These are phyloP conservation scores for Isabelozyma rhagii DNA, from an alignment of 805 yeast genomes.

Conservation along the genomic window DNA sequence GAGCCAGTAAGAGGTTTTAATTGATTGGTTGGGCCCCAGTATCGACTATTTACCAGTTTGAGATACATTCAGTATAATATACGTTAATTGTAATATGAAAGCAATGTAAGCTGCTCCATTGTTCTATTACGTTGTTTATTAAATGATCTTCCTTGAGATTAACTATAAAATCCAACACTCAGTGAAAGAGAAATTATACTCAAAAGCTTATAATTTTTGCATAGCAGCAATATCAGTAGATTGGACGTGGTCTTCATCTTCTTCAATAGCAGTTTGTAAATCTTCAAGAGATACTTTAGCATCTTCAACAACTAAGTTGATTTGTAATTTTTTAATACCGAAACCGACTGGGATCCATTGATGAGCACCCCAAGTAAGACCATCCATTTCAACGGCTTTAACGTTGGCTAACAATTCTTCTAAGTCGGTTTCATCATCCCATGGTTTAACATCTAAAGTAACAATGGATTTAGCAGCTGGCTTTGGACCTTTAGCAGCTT, in stretches of 20 bases:
- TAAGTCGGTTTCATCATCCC: slow-evolving; percentile 99
- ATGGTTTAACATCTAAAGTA: slow-evolving; percentile 97
- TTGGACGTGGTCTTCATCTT: slow-evolving; percentile 98
- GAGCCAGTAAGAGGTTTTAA: slow-evolving; percentile 42
- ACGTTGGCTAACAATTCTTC: slow-evolving; percentile 85
- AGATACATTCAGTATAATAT: not conserved
- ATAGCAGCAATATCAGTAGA: slow-evolving; percentile 98
- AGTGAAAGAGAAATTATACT: not conserved
- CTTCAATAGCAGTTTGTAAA: slow-evolving; percentile 73
- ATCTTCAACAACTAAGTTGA: slow-evolving; percentile 97
- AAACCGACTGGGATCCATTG: slow-evolving; percentile 96
- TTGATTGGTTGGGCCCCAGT: slow-evolving; percentile 48
- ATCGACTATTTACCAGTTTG: slow-evolving; percentile 46
- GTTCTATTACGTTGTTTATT: not conserved
- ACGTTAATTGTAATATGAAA: not conserved
- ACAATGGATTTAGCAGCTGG: slow-evolving; percentile 98
- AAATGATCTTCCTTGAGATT: not conserved
- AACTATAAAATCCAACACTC: not conserved
- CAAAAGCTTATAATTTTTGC: slow-evolving; percentile 77
- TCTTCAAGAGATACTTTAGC: slow-evolving; percentile 91
- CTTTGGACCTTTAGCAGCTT: slow-evolving; percentile 95
- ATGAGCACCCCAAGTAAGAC: slow-evolving; percentile 98
- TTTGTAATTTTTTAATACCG: slow-evolving; percentile 99
- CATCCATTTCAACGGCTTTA: slow-evolving; percentile 82
- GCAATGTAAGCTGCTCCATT: not conserved